These are phyloP conservation scores for Orbilia oligospora DNA, from an alignment of 2,329 filamentous ascomycete species.

Conservation along the genomic window DNA sequence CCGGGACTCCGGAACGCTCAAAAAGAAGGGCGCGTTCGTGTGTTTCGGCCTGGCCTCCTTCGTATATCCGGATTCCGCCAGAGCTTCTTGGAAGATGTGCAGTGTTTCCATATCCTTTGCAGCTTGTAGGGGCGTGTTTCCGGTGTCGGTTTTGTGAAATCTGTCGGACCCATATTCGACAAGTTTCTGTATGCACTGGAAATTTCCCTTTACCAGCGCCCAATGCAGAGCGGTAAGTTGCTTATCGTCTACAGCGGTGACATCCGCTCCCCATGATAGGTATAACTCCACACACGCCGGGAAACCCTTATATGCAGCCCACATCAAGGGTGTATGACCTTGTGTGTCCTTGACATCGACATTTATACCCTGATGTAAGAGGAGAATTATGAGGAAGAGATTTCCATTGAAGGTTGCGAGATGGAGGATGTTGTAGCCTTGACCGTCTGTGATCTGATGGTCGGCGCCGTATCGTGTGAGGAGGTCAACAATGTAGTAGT, in stretches of 20 bases:
- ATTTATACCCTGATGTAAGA: conserved; percentile 94
- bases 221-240: conserved; percentile 96
- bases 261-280: conserved; percentile 93
- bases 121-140: conserved; percentile 89
- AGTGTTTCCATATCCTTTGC: conserved; percentile 91
- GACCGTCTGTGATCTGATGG: conserved; percentile 89
- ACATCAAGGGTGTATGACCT: conserved; percentile 96
- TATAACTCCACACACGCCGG: conserved; percentile 92
- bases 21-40: conserved; percentile 65
- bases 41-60: conserved; percentile 80
- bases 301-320: conserved; percentile 98
- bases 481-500: conserved; percentile 96
- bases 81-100: conserved; percentile 83
- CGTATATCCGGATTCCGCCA: conserved; percentile 87
- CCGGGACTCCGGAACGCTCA: conserved; percentile 56
- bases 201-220: conserved; percentile 93
- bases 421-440: conserved; percentile 98
- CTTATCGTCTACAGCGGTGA: conserved; percentile 89
- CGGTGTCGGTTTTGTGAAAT: conserved; percentile 88
- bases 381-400: conserved; percentile 86
- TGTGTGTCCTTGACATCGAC: conserved; percentile 91
- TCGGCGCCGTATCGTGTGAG: conserved; percentile 93
- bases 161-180: conserved; percentile 96
- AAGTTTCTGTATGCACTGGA: conserved; percentile 90
- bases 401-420: conserved; percentile 98